Conservation (phyloP, 805 yeast species). For the Cyberlindnera maclurae region DNA sequence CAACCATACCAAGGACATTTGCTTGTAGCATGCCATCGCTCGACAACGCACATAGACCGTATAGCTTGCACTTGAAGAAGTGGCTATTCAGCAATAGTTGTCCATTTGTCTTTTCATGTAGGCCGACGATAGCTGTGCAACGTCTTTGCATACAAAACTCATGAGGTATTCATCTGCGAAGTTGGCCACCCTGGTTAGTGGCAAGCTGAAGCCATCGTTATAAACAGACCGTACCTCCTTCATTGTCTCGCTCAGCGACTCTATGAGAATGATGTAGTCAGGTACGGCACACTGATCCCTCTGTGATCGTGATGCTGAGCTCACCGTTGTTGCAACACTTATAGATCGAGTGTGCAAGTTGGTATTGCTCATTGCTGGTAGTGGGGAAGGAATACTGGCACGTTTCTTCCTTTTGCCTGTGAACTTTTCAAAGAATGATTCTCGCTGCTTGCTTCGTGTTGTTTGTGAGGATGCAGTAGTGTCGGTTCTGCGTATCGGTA, state of each 20-base stretch:
- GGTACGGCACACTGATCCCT: constrained; percentile 7
- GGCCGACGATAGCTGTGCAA: constrained; percentile 4
- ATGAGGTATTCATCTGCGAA: constrained; percentile 12
- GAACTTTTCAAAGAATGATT: neutral
- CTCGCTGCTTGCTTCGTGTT: neutral
- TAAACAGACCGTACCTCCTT: constrained; percentile 2
- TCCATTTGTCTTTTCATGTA: constrained; percentile 2
- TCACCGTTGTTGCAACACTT: constrained; percentile 3
- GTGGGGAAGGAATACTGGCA: neutral
- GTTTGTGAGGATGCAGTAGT: constrained; percentile 1
- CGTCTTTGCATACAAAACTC: constrained; percentile 10
- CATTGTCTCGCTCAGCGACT: constrained; percentile 1
- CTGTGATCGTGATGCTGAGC: constrained; percentile 8
- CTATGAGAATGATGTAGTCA: constrained; percentile 8
- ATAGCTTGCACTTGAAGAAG: too few species aligned
- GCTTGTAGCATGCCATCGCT: too few species aligned
- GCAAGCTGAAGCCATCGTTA: constrained; percentile 2
- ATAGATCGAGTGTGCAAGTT: constrained; percentile 5
- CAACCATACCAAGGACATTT: too few species aligned
- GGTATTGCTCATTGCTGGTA: neutral
- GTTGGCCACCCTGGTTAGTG: constrained; percentile 4
- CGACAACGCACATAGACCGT: too few species aligned
- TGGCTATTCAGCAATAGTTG: neutral
- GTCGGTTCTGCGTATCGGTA: constrained; percentile 1
- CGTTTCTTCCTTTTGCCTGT: neutral